Evolutionary conservation across 805 yeast species (phyloP).

Genomic region (Candida anglica): DNA sequence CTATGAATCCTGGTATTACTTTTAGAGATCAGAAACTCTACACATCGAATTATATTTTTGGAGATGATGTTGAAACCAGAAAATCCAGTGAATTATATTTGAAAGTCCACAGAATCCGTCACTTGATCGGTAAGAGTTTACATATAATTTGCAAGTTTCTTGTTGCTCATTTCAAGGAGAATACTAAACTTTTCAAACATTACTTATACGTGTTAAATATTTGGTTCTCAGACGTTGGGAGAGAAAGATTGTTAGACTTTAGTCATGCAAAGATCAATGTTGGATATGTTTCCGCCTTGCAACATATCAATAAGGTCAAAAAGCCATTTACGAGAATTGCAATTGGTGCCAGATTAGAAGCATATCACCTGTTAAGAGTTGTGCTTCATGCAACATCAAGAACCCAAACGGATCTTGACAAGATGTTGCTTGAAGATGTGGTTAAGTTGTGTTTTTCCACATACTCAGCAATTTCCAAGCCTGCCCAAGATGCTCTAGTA

Average conservation of each 20-base stretch:
- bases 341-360: constrained; percentile 68
- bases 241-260: constrained; percentile 57
- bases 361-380: constrained; percentile 73
- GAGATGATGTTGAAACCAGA: constrained; percentile 46
- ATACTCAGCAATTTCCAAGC: constrained; percentile 62
- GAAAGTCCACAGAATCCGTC: constrained; percentile 57
- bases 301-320: constrained; percentile 56
- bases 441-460: constrained; percentile 62
- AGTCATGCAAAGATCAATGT: constrained; percentile 56
- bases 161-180: constrained; percentile 50
- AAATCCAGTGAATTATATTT: constrained; percentile 26
- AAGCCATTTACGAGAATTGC: constrained; percentile 76
- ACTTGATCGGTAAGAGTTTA: constrained; percentile 56
- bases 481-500: constrained; percentile 65
- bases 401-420: constrained; percentile 63
- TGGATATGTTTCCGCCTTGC: constrained; percentile 53
- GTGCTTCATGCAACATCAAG: constrained; percentile 70
- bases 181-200: constrained; percentile 58
- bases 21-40: constrained; percentile 60
- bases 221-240: constrained; percentile 81
- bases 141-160: constrained; percentile 54
- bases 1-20: constrained; percentile 51
- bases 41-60: constrained; percentile 63
- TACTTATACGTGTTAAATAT: constrained; percentile 61
- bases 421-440: constrained; percentile 58